phyloP scores from a whole-genome alignment of 345 rosid genomes.

The Clausena lansium region DNA sequence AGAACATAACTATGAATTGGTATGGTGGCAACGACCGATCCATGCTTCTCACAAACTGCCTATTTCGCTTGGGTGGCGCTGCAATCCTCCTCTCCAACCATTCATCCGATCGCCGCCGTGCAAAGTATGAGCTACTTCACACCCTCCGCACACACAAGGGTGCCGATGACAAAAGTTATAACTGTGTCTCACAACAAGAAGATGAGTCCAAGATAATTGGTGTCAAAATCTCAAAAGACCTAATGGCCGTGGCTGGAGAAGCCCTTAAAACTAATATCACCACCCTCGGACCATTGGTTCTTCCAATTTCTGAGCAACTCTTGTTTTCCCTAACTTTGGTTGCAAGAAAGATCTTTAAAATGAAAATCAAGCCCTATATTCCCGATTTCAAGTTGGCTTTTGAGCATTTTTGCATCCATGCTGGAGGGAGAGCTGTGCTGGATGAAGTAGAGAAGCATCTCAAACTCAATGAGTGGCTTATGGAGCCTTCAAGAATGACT shows the following conservation, averaged over 20 bases:
- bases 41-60: constrained; percentile 58
- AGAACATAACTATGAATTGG: constrained; percentile 48
- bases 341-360: constrained; percentile 39
- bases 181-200: constrained; percentile 53
- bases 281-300: constrained; percentile 63
- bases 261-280: constrained; percentile 64
- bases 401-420: constrained; percentile 73
- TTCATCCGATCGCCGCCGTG: constrained; percentile 31
- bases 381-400: constrained; percentile 74
- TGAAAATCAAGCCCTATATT: constrained; percentile 48
- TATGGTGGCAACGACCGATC: constrained; percentile 53
- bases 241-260: constrained; percentile 60
- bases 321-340: constrained; percentile 37
- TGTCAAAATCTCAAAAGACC: constrained; percentile 54
- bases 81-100: constrained; percentile 56
- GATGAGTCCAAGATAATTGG: constrained; percentile 42
- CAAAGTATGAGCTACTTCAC: constrained; percentile 55
- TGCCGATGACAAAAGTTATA: constrained; percentile 44
- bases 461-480: constrained; percentile 52
- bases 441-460: constrained; percentile 69
- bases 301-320: constrained; percentile 58
- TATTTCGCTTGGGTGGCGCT: constrained; percentile 55
- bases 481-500: constrained; percentile 83
- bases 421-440: constrained; percentile 60
- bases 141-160: constrained; percentile 63